A percentile compares a stretch with the other conserved stretches of the same genome.
Conservation (phyloP, 352 stramenopile genomes). For the Phytophthora kernoviae region DNA sequence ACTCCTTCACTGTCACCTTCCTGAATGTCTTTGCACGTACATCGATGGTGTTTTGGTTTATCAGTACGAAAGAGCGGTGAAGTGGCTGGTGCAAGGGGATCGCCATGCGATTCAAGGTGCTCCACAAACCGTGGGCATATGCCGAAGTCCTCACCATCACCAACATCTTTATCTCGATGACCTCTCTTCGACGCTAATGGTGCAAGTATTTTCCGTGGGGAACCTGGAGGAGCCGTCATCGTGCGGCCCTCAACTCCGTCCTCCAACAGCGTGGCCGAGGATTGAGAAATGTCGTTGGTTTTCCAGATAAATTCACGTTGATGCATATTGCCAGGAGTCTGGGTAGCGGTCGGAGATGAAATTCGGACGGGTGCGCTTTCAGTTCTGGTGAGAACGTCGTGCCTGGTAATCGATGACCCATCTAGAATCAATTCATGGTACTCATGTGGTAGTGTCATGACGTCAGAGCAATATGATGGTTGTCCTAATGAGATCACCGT, state of each 20-base stretch:
- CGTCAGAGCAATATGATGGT: conserved; percentile 24
- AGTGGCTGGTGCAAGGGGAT: conserved; percentile 9
- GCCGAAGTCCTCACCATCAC: conserved; percentile 8
- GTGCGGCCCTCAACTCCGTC: conserved; percentile 27
- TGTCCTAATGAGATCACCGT: conserved; percentile 9
- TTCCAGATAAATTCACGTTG: conserved; percentile 11
- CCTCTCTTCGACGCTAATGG: conserved; percentile 10
- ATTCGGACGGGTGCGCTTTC: conserved; percentile 11
- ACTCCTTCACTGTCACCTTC: not conserved
- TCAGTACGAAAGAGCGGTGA: conserved; percentile 23
- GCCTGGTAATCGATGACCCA: conserved; percentile 13
- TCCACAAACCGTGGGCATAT: conserved; percentile 28
- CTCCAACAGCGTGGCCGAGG: conserved; percentile 14
- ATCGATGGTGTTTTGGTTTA: conserved; percentile 5
- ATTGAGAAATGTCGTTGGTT: conserved; percentile 8
- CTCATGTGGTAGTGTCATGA: conserved; percentile 28
- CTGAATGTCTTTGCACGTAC: conserved; percentile 3
- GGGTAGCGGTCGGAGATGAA: not conserved
- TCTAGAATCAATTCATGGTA: conserved; percentile 32
- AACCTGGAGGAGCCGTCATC: conserved; percentile 7
- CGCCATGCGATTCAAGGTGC: conserved; percentile 21
- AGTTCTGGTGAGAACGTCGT: conserved; percentile 15
- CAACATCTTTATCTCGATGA: conserved; percentile 8
- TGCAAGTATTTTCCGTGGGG: conserved; percentile 17
- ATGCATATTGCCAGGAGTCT: not conserved